Conservation (phyloP, 441 rosid genomes). For the Capsella rubella region DNA sequence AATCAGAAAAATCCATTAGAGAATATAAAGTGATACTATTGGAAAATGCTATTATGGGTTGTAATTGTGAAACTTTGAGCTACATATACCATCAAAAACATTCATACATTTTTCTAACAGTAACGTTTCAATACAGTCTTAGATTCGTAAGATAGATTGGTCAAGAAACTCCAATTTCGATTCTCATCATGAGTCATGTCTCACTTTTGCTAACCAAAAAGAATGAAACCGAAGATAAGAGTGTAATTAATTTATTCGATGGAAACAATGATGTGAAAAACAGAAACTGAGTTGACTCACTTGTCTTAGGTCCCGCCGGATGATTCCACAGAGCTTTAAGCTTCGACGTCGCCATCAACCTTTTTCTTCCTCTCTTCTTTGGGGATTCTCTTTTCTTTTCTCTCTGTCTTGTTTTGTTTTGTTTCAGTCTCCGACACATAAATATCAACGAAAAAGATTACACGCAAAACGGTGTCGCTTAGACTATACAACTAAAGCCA, state of each 20-base stretch:
- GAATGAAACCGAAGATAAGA: neutral
- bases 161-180: neutral
- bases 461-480: neutral
- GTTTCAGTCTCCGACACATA: slow-evolving; percentile 2
- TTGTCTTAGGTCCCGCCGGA: slow-evolving; percentile 96
- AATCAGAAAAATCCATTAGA: neutral
- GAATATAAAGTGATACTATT: neutral
- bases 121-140: neutral
- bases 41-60: neutral
- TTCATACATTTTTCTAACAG: neutral
- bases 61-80: neutral
- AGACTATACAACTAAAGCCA: neutral
- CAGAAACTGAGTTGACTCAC: slow-evolving; percentile 51
- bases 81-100: neutral
- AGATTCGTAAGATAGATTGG: neutral
- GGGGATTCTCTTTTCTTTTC: slow-evolving; percentile 10
- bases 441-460: neutral
- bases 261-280: neutral
- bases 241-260: neutral
- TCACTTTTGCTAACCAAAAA: neutral
- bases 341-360: slow-evolving; percentile 53
- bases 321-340: slow-evolving; percentile 92
- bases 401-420: neutral
- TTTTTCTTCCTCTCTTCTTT: neutral
- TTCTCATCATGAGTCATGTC: neutral